Evolutionary conservation across 441 rosid genomes (phyloP).

Genomic region (Pelargonium australe): DNA sequence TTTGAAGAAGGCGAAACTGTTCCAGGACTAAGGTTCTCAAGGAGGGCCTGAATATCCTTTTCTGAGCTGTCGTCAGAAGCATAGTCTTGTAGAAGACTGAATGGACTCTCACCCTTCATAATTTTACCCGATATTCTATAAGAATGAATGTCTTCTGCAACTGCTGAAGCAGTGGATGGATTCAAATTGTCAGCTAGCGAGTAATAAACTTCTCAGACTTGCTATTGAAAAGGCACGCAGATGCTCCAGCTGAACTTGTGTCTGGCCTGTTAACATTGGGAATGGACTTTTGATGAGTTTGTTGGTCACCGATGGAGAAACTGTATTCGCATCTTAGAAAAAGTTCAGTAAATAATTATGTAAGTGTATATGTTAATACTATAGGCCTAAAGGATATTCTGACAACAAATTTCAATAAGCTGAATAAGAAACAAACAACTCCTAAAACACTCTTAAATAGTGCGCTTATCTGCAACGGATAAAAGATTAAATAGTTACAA

Average conservation of each 20-base stretch:
- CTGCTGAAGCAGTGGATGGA: conserved; percentile 15
- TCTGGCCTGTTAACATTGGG: conserved; percentile 19
- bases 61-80: conserved; percentile 45
- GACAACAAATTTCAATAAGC: too few relatives aligned
- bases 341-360: not conserved
- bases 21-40: conserved; percentile 13
- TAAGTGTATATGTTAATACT: not conserved
- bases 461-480: too few relatives aligned
- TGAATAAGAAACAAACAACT: too few relatives aligned
- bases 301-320: not conserved
- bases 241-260: conserved; percentile 22
- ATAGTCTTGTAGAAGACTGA: conserved; percentile 43
- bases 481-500: too few relatives aligned
- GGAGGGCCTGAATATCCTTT: conserved; percentile 20
- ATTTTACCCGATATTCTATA: conserved; percentile 19
- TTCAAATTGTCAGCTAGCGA: conserved; percentile 12
- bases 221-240: conserved; percentile 16
- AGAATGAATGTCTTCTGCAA: conserved; percentile 20
- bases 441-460: too few relatives aligned
- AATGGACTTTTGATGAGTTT: not conserved
- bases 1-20: conserved; percentile 14
- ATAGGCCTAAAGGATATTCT: not conserved
- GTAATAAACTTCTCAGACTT: conserved; percentile 19
- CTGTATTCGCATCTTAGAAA: not conserved
- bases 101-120: conserved; percentile 33